These are phyloP conservation scores for Scedosporium dehoogii DNA, from an alignment of 2,329 filamentous ascomycete species.

Conservation along the genomic window DNA sequence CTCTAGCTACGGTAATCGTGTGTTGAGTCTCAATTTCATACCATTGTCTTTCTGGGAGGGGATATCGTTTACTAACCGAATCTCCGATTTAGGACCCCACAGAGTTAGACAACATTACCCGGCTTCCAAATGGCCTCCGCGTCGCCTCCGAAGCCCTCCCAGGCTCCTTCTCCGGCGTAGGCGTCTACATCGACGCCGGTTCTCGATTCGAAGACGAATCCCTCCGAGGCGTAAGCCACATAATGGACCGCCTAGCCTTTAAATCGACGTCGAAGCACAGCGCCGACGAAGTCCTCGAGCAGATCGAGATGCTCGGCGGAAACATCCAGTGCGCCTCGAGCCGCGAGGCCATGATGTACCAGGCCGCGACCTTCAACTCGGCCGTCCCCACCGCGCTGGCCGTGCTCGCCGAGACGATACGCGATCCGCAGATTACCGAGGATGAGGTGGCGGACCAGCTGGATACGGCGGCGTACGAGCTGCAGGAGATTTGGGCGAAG, in stretches of 20 bases:
- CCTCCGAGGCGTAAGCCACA: conserved; percentile 84
- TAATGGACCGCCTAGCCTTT: conserved; percentile 92
- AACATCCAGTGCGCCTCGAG: conserved; percentile 97
- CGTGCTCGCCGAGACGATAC: conserved; percentile 87
- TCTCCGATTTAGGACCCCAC: conserved; percentile 51
- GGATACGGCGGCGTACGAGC: conserved; percentile 88
- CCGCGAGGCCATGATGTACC: conserved; percentile 96
- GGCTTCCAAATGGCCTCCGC: conserved; percentile 81
- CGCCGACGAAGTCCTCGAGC: conserved; percentile 78
- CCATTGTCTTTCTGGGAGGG: not conserved
- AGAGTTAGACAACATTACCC: conserved; percentile 80
- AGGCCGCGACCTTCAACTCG: conserved; percentile 93
- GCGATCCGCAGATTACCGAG: conserved; percentile 73
- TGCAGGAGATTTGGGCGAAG: conserved; percentile 95
- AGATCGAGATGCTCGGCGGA: conserved; percentile 78
- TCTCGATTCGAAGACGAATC: conserved; percentile 85
- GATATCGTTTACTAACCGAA: not conserved
- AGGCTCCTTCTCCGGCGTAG: conserved; percentile 88
- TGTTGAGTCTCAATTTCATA: not conserved
- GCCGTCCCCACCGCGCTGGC: conserved; percentile 74
- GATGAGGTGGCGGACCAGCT: conserved; percentile 81
- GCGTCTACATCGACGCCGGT: conserved; percentile 90
- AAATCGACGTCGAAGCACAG: conserved; percentile 68
- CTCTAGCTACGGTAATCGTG: conserved; percentile 1
- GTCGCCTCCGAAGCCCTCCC: conserved; percentile 92